A percentile compares a stretch with the other conserved stretches of the same genome.
Conservation (phyloP, 331 rosid genomes). For the Stylosanthes scabra region DNA sequence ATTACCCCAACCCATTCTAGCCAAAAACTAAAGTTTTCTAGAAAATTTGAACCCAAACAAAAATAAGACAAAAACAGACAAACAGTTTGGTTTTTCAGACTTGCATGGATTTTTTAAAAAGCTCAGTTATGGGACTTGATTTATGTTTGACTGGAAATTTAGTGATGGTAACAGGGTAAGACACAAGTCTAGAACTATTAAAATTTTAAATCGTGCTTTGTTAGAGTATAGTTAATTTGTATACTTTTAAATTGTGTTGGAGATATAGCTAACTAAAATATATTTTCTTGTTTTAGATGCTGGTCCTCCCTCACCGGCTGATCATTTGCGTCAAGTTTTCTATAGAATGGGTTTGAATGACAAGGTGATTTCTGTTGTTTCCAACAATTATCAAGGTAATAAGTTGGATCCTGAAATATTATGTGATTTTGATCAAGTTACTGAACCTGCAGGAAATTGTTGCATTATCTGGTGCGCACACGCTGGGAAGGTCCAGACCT, state of each 20-base stretch:
- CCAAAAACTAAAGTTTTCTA: not conserved
- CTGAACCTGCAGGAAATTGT: conserved; percentile 83
- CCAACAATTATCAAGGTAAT: not conserved
- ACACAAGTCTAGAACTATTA: not conserved
- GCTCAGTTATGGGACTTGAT: not conserved
- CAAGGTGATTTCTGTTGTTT: conserved; percentile 59
- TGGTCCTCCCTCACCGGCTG: conserved; percentile 96
- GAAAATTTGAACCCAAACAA: not conserved
- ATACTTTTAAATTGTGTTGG: conserved; percentile 11
- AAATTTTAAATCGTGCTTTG: conserved; percentile 13
- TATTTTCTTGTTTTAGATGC: conserved; percentile 61
- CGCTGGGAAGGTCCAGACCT: conserved; percentile 95
- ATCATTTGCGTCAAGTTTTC: conserved; percentile 91
- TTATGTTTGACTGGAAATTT: conserved; percentile 12
- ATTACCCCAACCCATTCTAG: not conserved
- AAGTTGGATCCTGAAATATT: conserved; percentile 23
- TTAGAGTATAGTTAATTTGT: conserved; percentile 10
- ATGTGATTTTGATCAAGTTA: conserved; percentile 33
- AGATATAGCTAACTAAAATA: conserved; percentile 8
- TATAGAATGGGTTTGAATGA: conserved; percentile 93
- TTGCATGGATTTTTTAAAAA: not conserved
- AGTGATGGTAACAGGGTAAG: not conserved
- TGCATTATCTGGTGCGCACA: conserved; percentile 97
- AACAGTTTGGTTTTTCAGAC: conserved; percentile 2
- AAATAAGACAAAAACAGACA: not conserved